A percentile compares a stretch with the other conserved stretches of the same genome.
Evolutionary conservation across 1,284 basidiomycete species (phyloP).

Genomic region (Papiliotrema fonsecae): DNA sequence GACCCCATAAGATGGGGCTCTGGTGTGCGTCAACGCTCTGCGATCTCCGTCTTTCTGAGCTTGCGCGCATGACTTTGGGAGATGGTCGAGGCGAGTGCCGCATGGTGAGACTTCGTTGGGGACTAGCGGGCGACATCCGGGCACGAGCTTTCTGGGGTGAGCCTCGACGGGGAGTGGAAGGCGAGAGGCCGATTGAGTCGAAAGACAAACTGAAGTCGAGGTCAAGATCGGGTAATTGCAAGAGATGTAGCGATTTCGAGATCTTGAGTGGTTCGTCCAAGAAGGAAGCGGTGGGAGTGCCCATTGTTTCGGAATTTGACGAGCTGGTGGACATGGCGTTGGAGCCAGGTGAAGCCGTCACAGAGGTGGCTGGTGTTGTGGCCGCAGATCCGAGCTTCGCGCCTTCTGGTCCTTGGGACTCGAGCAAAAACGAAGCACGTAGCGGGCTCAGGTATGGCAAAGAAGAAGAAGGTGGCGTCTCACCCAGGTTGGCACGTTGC

Average conservation of each 20-base stretch:
- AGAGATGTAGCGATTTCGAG: constrained; percentile 31
- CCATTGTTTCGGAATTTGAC: constrained; percentile 1
- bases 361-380: not conserved
- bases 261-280: not conserved
- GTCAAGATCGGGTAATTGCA: constrained; percentile 45
- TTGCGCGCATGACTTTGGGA: constrained; percentile 5
- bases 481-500: constrained; percentile 11
- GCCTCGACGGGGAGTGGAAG: constrained; percentile 25
- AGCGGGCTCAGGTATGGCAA: constrained; percentile 22
- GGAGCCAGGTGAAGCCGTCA: constrained; percentile 10
- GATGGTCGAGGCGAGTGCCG: constrained; percentile 11
- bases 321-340: constrained; percentile 7
- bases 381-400: not conserved
- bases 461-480: constrained; percentile 17
- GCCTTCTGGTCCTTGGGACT: no score
- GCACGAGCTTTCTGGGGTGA: constrained; percentile 16
- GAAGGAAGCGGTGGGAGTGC: not conserved
- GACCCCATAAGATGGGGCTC: constrained; percentile 1
- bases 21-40: constrained; percentile 29
- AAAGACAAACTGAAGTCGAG: constrained; percentile 40
- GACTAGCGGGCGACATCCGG: constrained; percentile 1
- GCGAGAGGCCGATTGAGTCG: constrained; percentile 30
- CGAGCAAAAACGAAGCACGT: constrained; percentile 6
- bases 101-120: constrained; percentile 9
- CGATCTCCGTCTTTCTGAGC: constrained; percentile 25